A percentile compares a stretch with the other conserved stretches of the same genome.
Evolutionary conservation across 2,329 filamentous ascomycete genomes (phyloP).

Genomic region (Cladosporium oxysporum): DNA sequence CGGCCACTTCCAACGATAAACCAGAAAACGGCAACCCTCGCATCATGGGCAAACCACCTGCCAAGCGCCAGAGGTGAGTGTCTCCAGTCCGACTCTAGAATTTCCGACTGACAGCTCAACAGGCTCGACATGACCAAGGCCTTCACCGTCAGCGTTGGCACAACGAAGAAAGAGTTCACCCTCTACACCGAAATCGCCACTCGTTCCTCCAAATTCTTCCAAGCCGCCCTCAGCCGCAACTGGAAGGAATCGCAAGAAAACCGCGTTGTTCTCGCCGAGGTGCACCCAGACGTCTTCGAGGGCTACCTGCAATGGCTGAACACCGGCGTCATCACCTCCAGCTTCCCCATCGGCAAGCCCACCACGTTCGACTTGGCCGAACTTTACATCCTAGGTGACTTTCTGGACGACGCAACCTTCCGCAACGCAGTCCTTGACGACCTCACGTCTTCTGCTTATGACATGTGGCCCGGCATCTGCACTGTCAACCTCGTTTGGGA

Average conservation of each 20-base stretch:
- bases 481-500: not conserved
- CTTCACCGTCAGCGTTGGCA: not conserved
- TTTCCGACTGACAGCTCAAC: too few species aligned
- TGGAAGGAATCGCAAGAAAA: conserved; percentile 22
- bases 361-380: not conserved
- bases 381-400: not conserved
- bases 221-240: conserved; percentile 16
- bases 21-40: not conserved
- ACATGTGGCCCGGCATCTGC: not conserved
- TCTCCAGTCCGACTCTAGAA: too few species aligned
- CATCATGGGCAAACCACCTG: not conserved
- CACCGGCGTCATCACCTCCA: conserved; percentile 20
- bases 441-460: not conserved
- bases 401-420: not conserved
- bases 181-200: not conserved
- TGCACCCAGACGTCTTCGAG: conserved; percentile 18
- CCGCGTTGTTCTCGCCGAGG: conserved; percentile 21
- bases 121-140: not conserved
- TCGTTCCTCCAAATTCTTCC: conserved; percentile 22
- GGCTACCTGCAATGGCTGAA: conserved; percentile 28
- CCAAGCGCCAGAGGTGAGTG: not conserved
- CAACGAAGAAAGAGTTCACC: not conserved
- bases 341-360: not conserved
- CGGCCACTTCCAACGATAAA: not conserved
- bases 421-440: not conserved